Evolutionary conservation across 1,139 yeast species (phyloP).

Genomic region (Candida smagusa): DNA sequence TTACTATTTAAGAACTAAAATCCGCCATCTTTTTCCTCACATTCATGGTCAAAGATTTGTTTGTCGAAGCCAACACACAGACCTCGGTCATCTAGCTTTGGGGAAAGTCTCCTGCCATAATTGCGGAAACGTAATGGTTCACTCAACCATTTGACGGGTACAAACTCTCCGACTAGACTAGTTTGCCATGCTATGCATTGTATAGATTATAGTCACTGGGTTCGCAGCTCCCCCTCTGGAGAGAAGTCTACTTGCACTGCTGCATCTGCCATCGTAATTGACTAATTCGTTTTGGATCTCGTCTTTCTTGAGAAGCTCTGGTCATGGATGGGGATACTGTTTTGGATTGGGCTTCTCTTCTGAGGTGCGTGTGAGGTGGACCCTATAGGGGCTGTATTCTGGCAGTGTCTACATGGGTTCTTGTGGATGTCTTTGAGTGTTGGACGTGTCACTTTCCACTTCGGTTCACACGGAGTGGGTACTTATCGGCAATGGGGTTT

Average conservation of each 20-base stretch:
- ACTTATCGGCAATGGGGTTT: conserved; percentile 59
- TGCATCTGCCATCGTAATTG: conserved; percentile 3
- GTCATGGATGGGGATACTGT: conserved; percentile 4
- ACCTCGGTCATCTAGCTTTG: conserved; percentile 53
- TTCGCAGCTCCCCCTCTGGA: too few species aligned
- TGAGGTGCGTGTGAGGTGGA: not conserved
- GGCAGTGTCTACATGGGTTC: not conserved
- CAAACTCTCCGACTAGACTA: not conserved
- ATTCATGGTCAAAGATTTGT: conserved; percentile 76
- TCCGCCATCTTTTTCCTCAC: conserved; percentile 26
- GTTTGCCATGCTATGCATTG: too few species aligned
- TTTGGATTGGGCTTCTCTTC: conserved; percentile 1
- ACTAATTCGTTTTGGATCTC: conserved; percentile 14
- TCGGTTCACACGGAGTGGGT: conserved; percentile 13
- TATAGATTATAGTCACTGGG: too few species aligned
- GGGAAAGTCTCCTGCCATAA: conserved; percentile 94
- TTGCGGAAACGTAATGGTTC: conserved; percentile 60
- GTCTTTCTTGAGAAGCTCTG: conserved; percentile 17
- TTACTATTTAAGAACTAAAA: conserved; percentile 5
- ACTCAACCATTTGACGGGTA: conserved; percentile 26
- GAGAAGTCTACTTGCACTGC: not conserved
- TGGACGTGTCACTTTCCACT: conserved; percentile 9
- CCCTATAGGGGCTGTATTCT: conserved; percentile 6
- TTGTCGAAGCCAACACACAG: conserved; percentile 74
- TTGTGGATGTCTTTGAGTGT: not conserved